A percentile compares a stretch with the other conserved stretches of the same genome.
phyloP scores from a whole-genome alignment of 2,329 filamentous ascomycete genomes.

The Cladorrhinum sp. region DNA sequence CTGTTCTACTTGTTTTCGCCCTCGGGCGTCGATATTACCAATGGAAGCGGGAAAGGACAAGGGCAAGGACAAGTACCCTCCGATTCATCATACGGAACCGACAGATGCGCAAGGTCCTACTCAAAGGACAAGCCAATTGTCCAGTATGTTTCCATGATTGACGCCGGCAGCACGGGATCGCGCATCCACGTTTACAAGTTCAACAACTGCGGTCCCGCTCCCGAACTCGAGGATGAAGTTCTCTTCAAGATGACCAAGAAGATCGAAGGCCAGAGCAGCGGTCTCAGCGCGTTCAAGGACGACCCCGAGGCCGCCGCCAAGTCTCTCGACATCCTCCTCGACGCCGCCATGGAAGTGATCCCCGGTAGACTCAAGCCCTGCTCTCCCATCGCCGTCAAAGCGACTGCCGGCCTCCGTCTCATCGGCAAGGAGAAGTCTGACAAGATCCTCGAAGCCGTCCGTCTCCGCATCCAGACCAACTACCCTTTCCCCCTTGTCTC shows the following conservation, averaged over 20 bases:
- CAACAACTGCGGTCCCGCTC: slow-evolving; percentile 96
- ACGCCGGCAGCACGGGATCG: slow-evolving; percentile 95
- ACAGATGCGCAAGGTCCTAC: slow-evolving; percentile 77
- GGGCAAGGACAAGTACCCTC: slow-evolving; percentile 50
- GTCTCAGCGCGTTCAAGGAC: slow-evolving; percentile 78
- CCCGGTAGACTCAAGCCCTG: slow-evolving; percentile 89
- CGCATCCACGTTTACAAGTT: slow-evolving; percentile 98
- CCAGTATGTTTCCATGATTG: slow-evolving; percentile 98
- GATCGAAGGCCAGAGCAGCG: slow-evolving; percentile 63
- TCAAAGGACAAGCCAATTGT: slow-evolving; percentile 89
- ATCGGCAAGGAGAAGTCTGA: slow-evolving; percentile 77
- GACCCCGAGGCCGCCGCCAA: slow-evolving; percentile 85
- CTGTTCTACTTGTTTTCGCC: slow-evolving; percentile 64
- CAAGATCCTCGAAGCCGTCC: slow-evolving; percentile 81
- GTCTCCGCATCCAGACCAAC: slow-evolving; percentile 75
- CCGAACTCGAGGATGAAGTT: slow-evolving; percentile 85
- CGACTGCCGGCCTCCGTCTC: slow-evolving; percentile 88
- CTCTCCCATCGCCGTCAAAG: slow-evolving; percentile 94
- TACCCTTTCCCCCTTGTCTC: slow-evolving; percentile 96
- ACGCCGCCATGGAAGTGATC: slow-evolving; percentile 78
- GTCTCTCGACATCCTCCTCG: slow-evolving; percentile 83
- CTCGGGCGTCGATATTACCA: slow-evolving; percentile 53
- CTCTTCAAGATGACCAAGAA: slow-evolving; percentile 88
- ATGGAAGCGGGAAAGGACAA: slow-evolving; percentile 32
- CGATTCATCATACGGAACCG: slow-evolving; percentile 63